Percentiles rank a stretch among this genome's conserved stretches.
phyloP scores from a whole-genome alignment of 768 basidiomycete species.

The Leccinum boreale region DNA sequence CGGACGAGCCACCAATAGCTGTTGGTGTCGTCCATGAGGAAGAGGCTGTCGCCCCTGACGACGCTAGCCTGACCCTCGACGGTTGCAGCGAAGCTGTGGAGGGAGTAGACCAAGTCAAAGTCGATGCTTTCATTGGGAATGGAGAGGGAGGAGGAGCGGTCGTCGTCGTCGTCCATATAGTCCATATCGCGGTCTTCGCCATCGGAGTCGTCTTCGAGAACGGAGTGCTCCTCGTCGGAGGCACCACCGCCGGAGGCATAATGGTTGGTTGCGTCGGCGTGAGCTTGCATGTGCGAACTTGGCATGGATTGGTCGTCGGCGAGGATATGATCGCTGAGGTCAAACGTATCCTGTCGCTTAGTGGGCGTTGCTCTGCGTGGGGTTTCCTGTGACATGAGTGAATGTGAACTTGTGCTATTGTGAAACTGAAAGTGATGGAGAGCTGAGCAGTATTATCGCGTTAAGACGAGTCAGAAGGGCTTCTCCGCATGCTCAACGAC shows the following conservation, averaged over 20 bases:
- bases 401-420: constrained; percentile 1
- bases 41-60: constrained; percentile 95
- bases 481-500: constrained; percentile 17
- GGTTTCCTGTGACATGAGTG: constrained; percentile 30
- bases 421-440: constrained; percentile 1
- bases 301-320: constrained; percentile 50
- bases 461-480: neutral
- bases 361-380: constrained; percentile 9
- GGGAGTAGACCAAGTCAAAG: constrained; percentile 89
- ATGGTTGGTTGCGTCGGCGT: constrained; percentile 44
- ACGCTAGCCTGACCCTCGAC: constrained; percentile 99
- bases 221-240: constrained; percentile 77
- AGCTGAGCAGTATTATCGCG: neutral
- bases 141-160: constrained; percentile 77
- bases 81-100: constrained; percentile 95
- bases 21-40: constrained; percentile 97
- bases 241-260: constrained; percentile 33
- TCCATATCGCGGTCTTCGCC: constrained; percentile 65
- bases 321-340: constrained; percentile 64
- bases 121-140: constrained; percentile 92
- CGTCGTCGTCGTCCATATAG: constrained; percentile 71
- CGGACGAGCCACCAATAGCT: constrained; percentile 99
- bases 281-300: constrained; percentile 43
- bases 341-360: constrained; percentile 62
- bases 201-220: constrained; percentile 83